Base-by-base conservation (phyloP, 495 filamentous ascomycete genomes). In the Oleoguttula mirabilis region DNA sequence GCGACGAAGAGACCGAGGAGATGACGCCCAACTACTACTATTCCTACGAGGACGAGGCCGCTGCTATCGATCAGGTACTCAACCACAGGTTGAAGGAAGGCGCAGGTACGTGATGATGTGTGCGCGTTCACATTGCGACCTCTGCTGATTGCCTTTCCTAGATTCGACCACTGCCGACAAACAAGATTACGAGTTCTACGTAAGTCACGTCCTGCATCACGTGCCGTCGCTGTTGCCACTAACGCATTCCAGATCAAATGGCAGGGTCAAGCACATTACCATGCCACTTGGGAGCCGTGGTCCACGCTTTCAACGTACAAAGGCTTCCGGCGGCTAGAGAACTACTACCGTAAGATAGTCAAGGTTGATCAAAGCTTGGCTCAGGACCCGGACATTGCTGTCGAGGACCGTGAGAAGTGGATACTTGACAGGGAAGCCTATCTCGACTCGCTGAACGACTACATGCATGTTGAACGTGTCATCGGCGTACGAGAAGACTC, bases 241-340 rank as follows among this genome's bases (percentile, higher is more conserved):
- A 5, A 38, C 22, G 17, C 5, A 12, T 36, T 27, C 17, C 43
- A 73, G 66, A 88, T 99, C 53, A 99, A 99, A 68, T 99, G 90
- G 90, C 85, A 94, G 61, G 81, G 76, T 47, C 82, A 84, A 62
- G 92, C 90, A 17, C 84, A 96, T 60, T 84, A 86, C 51, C 90
- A 99, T 66, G 79, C 88, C 21, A 90, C 88, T 2, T 96, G 92
- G 92, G 85, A 94, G 60, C 75, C 76, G 0, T 76, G 79, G 17
- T 79, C 84, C 38, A 69, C 63, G 33, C 69, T 94, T 21, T 56
- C 66, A 6, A 74, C 79, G 33, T 75, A 69, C 55, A 76, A 76
- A 32, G 92, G 92, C 31, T 79, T 79, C 35, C 82, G 85, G 32
- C 81, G 84, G 21, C 66, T 96, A 11, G 90, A 96, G 47, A 99